Conservation (phyloP, 2,329 filamentous ascomycete species). For the Diaporthe sp. region DNA sequence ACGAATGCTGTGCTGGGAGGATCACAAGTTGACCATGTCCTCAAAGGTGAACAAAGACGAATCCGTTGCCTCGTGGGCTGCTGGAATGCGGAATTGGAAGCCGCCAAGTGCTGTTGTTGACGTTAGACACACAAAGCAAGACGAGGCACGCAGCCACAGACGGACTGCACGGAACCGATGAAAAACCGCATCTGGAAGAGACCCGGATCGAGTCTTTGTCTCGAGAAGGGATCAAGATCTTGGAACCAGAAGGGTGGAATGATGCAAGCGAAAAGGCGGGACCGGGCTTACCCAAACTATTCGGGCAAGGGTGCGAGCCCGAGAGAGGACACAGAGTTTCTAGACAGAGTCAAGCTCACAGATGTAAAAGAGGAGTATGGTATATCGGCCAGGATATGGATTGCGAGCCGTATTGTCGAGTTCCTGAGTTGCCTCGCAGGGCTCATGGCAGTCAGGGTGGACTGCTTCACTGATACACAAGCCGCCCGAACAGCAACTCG, state of each 20-base stretch:
- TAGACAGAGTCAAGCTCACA: neutral
- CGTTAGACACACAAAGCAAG: slow-evolving; percentile 30
- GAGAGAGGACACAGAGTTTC: neutral
- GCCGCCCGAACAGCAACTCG: neutral
- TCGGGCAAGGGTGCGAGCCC: neutral
- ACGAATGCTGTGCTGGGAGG: neutral
- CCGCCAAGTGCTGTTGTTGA: slow-evolving; percentile 13
- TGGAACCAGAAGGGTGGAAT: slow-evolving; percentile 20
- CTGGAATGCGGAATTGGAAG: slow-evolving; percentile 19
- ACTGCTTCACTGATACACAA: neutral
- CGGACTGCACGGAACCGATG: neutral
- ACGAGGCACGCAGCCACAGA: slow-evolving; percentile 7
- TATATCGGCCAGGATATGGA: neutral
- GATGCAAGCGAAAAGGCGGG: slow-evolving; percentile 25
- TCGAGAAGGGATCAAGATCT: slow-evolving; percentile 10
- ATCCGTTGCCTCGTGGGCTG: slow-evolving; percentile 17
- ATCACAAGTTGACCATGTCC: slow-evolving; percentile 26
- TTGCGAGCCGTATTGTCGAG: neutral
- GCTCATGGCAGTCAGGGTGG: neutral
- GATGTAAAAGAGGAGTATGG: neutral
- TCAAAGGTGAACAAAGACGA: neutral
- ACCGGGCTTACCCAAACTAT: slow-evolving; percentile 28
- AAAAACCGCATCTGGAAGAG: slow-evolving; percentile 21
- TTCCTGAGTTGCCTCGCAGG: neutral
- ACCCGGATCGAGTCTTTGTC: slow-evolving; percentile 26